Evolutionary conservation across 805 yeast genomes (phyloP).

Genomic region (Monosporozyma aquatica): DNA sequence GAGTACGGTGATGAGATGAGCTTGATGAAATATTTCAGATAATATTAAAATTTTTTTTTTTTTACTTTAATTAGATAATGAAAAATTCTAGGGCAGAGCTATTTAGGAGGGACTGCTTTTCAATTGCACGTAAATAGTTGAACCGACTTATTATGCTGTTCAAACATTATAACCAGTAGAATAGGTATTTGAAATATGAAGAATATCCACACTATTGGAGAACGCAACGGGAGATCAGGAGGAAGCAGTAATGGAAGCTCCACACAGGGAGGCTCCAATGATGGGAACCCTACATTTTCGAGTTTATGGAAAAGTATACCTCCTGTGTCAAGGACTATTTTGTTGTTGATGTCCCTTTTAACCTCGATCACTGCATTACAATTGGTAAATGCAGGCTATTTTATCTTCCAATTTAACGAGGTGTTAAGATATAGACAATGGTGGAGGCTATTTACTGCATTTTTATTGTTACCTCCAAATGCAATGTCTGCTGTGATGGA

Average conservation of each 20-base stretch:
- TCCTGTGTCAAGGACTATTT: slow-evolving; percentile 51
- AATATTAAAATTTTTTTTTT: background rate
- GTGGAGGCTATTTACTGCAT: slow-evolving; percentile 26
- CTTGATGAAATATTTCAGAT: background rate
- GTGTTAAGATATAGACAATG: slow-evolving; percentile 15
- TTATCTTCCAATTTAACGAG: slow-evolving; percentile 16
- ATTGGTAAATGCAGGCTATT: slow-evolving; percentile 19
- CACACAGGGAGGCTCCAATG: background rate
- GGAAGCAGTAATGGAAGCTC: background rate
- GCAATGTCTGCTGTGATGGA: slow-evolving; percentile 23
- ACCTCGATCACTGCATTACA: slow-evolving; percentile 34
- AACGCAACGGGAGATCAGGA: background rate
- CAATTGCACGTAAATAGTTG: background rate
- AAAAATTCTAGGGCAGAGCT: too few species aligned
- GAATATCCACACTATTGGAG: slow-evolving; percentile 11
- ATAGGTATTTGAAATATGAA: too few species aligned
- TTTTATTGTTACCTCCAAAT: slow-evolving; percentile 17
- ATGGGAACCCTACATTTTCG: slow-evolving; percentile 5
- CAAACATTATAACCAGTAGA: too few species aligned
- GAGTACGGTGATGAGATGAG: background rate
- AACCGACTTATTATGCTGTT: too few species aligned
- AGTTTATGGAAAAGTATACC: slow-evolving; percentile 36
- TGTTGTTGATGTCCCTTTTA: slow-evolving; percentile 38
- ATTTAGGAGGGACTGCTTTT: background rate
- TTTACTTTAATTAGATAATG: background rate